phyloP scores from a whole-genome alignment of 176 grass and related monocot genomes.

The Puccinellia tenuiflora region DNA sequence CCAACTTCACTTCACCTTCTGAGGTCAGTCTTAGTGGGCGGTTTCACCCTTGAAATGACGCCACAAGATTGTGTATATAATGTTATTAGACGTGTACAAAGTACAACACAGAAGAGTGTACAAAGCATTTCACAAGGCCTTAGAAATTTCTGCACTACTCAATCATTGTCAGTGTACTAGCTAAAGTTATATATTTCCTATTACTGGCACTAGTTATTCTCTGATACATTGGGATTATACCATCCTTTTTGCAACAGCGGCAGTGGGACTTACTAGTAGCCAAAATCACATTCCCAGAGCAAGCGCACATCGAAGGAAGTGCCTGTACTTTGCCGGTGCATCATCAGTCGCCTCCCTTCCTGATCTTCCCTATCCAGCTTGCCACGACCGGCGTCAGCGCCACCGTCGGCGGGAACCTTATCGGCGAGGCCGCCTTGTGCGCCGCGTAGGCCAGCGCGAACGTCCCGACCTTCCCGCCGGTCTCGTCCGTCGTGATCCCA shows the following conservation, averaged over 20 bases:
- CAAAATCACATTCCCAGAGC: background rate
- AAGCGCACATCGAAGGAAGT: background rate
- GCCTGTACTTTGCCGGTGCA: background rate
- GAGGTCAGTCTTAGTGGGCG: background rate
- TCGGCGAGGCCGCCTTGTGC: conserved; percentile 92
- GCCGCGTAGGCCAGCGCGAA: conserved; percentile 88
- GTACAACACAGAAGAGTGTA: background rate
- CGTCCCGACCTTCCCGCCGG: conserved; percentile 81
- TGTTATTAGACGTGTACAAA: background rate
- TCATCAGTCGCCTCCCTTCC: conserved; percentile 42
- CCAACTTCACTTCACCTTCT: background rate
- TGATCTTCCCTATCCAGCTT: conserved; percentile 76
- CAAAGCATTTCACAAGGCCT: background rate
- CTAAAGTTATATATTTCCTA: background rate
- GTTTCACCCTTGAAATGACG: background rate
- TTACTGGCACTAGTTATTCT: background rate
- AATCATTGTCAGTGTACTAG: background rate
- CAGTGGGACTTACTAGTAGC: background rate
- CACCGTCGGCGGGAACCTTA: conserved; percentile 97
- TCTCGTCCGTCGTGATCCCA: conserved; percentile 66
- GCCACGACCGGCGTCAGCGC: conserved; percentile 89
- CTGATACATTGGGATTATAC: background rate
- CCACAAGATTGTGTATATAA: conserved; percentile 4
- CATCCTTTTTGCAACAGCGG: conserved; percentile 8
- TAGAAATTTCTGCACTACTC: background rate